Evolutionary conservation across 441 rosid genomes (phyloP).

Genomic region (Hypseocharis bilobata): DNA sequence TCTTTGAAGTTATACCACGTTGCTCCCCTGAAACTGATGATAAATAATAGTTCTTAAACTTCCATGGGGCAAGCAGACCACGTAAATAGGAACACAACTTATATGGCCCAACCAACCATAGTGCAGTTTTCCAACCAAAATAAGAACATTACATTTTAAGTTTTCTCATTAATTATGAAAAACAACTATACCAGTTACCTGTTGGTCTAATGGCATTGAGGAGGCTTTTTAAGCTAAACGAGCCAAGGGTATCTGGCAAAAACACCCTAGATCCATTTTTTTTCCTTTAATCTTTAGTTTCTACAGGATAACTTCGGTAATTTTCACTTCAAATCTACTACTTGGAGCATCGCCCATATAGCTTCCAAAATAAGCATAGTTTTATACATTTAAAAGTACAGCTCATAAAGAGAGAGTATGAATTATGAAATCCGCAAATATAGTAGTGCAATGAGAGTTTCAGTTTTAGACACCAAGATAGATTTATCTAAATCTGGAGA

Average conservation of each 20-base stretch:
- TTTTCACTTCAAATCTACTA: no score
- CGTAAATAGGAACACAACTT: not conserved
- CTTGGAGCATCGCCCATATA: no score
- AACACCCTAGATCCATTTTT: not conserved
- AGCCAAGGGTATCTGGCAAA: not conserved
- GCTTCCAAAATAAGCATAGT: no score
- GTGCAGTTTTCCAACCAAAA: not conserved
- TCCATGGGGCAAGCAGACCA: not conserved
- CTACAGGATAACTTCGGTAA: no score
- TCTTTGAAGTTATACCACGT: not conserved
- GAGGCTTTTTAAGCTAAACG: not conserved
- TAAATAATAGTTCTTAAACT: not conserved
- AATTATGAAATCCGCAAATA: no score
- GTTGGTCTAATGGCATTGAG: not conserved
- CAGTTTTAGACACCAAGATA: no score
- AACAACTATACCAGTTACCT: not conserved
- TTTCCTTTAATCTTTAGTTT: no score
- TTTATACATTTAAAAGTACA: no score
- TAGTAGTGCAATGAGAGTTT: no score
- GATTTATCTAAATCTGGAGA: no score
- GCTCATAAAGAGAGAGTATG: no score
- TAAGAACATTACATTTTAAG: not conserved
- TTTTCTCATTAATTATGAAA: not conserved
- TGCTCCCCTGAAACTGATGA: not conserved
- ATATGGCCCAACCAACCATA: no score